Evolutionary conservation across 148 eudicot genomes (phyloP).

Genomic region (Arbutus unedo): DNA sequence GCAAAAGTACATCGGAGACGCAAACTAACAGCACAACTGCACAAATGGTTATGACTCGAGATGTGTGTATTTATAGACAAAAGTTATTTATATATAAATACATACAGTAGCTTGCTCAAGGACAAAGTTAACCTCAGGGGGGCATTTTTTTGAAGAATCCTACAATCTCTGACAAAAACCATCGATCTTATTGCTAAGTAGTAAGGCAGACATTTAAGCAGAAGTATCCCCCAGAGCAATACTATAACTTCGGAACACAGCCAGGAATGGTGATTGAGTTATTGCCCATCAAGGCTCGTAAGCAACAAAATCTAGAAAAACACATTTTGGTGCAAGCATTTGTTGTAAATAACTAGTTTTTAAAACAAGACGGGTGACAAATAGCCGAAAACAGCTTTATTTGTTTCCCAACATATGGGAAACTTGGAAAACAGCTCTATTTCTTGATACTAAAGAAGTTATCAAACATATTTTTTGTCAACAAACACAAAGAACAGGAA

Average conservation of each 20-base stretch:
- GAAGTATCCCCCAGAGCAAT: background rate
- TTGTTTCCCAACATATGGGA: background rate
- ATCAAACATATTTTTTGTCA: background rate
- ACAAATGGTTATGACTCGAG: background rate
- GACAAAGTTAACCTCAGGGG: background rate
- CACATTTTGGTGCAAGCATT: background rate
- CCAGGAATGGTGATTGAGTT: background rate
- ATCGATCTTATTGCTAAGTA: too few relatives aligned
- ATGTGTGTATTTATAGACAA: background rate
- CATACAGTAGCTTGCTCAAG: background rate
- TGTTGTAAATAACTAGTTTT: background rate
- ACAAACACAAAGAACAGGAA: background rate
- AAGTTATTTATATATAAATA: background rate
- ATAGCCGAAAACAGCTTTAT: background rate
- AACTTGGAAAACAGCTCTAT: background rate
- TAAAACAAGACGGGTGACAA: background rate
- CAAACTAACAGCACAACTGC: background rate
- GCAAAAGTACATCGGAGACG: background rate
- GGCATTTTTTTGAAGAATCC: background rate
- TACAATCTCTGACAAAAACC: background rate
- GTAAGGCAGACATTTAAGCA: too few relatives aligned
- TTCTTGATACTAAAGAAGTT: background rate
- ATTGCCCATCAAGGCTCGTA: background rate
- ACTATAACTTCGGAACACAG: background rate
- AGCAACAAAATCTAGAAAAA: background rate